A percentile compares a stretch with the other conserved stretches of the same genome.
Evolutionary conservation across 148 eudicot species (phyloP).

Genomic region (Polygonum maritimum): DNA sequence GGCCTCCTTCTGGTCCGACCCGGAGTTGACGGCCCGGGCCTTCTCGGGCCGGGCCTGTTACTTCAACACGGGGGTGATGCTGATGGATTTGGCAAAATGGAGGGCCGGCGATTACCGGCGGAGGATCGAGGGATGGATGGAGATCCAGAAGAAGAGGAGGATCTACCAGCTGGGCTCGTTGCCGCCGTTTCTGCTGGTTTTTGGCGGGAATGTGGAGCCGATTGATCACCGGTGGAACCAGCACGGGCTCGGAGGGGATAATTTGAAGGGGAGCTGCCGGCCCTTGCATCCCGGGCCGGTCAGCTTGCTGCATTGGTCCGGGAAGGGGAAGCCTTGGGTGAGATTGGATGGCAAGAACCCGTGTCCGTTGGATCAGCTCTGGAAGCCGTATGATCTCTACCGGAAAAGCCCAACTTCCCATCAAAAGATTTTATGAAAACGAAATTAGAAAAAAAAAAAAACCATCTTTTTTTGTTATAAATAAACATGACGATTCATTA

Average conservation of each 20-base stretch:
- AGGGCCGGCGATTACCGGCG: conserved; percentile 34
- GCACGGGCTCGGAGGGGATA: conserved; percentile 77
- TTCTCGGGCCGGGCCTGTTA: conserved; percentile 43
- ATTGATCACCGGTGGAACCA: conserved; percentile 76
- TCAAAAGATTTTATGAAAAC: neutral
- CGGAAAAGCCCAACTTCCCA: neutral
- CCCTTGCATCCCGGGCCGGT: conserved; percentile 72
- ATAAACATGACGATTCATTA: no score
- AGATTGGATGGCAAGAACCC: conserved; percentile 43
- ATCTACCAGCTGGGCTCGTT: conserved; percentile 68
- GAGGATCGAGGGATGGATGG: conserved; percentile 69
- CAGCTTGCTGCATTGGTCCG: conserved; percentile 78
- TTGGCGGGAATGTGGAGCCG: conserved; percentile 53
- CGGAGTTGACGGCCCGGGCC: conserved; percentile 18
- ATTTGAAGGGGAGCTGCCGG: conserved; percentile 62
- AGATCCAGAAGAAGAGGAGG: conserved; percentile 54
- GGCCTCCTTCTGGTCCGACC: conserved; percentile 69
- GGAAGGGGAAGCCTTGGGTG: conserved; percentile 87
- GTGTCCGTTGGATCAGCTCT: conserved; percentile 27
- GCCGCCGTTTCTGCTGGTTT: conserved; percentile 62
- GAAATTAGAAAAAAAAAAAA: neutral
- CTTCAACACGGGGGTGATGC: conserved; percentile 86
- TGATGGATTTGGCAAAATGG: conserved; percentile 57
- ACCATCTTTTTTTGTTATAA: no score
- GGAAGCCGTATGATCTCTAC: conserved; percentile 34